phyloP scores from a whole-genome alignment of 202 grass and related monocot genomes.

The Alloteropsis angusta region DNA sequence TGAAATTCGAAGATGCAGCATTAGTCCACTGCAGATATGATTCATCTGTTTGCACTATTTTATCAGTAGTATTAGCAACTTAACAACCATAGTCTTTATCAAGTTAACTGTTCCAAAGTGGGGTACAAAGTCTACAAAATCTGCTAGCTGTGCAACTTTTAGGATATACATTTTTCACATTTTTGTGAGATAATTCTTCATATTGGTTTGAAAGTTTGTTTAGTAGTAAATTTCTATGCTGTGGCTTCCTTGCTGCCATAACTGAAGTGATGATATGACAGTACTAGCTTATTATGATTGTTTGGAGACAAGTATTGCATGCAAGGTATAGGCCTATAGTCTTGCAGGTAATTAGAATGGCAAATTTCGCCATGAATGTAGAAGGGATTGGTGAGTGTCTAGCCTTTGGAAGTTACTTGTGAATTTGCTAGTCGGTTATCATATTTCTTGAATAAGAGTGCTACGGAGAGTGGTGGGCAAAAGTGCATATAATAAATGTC shows the following conservation, averaged over 20 bases:
- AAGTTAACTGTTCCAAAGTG: neutral
- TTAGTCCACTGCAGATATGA: neutral
- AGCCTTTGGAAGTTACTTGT: neutral
- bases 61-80: neutral
- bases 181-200: neutral
- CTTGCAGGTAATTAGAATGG: neutral
- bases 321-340: neutral
- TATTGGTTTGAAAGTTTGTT: neutral
- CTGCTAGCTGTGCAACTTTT: neutral
- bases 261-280: neutral
- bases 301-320: slow-evolving; percentile 2
- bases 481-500: neutral
- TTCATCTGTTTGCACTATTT: neutral
- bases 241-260: neutral
- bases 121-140: neutral
- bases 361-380: neutral
- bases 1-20: slow-evolving; percentile 5
- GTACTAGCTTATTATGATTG: slow-evolving; percentile 12
- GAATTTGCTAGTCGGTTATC: neutral
- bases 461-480: neutral
- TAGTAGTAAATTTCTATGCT: neutral
- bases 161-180: neutral
- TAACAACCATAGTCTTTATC: neutral
- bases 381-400: neutral
- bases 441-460: neutral